Conservation (phyloP, 495 filamentous ascomycete species). For the Hypoxylon intermedium region DNA sequence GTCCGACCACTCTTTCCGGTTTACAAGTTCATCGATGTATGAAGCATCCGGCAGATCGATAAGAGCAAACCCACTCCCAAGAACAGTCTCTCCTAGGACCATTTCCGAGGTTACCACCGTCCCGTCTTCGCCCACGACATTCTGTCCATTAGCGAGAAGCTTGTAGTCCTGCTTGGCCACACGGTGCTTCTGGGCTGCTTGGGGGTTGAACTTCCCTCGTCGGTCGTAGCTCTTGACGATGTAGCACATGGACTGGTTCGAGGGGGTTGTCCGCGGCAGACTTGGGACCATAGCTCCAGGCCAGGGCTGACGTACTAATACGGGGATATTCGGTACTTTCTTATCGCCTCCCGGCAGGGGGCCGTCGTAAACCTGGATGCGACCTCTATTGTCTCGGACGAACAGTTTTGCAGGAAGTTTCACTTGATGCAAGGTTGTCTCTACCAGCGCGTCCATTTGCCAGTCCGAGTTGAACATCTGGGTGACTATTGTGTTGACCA, state of each 20-base stretch:
- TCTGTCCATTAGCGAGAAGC: constrained; percentile 58
- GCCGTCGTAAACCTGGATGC: constrained; percentile 70
- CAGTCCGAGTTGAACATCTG: constrained; percentile 86
- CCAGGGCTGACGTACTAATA: constrained; percentile 82
- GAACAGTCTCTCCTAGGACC: constrained; percentile 51
- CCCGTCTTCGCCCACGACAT: constrained; percentile 61
- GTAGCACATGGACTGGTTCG: constrained; percentile 77
- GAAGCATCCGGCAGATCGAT: constrained; percentile 74
- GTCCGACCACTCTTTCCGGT: constrained; percentile 75
- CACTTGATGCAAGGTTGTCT: constrained; percentile 69
- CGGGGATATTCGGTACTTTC: constrained; percentile 68
- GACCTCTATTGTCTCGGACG: constrained; percentile 68
- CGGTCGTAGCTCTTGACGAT: constrained; percentile 76
- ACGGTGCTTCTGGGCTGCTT: constrained; percentile 66
- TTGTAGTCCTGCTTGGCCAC: constrained; percentile 63
- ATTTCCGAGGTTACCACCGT: constrained; percentile 62
- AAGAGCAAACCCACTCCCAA: constrained; percentile 70
- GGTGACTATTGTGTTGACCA: constrained; percentile 66
- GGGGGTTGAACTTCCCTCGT: constrained; percentile 78
- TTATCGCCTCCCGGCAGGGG: constrained; percentile 62
- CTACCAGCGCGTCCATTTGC: constrained; percentile 70
- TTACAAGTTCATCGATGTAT: constrained; percentile 72
- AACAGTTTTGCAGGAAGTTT: constrained; percentile 73
- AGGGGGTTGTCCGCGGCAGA: constrained; percentile 71
- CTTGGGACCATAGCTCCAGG: constrained; percentile 69